Base-by-base conservation (phyloP, 768 basidiomycete species). In the Podaxis pistillaris region DNA sequence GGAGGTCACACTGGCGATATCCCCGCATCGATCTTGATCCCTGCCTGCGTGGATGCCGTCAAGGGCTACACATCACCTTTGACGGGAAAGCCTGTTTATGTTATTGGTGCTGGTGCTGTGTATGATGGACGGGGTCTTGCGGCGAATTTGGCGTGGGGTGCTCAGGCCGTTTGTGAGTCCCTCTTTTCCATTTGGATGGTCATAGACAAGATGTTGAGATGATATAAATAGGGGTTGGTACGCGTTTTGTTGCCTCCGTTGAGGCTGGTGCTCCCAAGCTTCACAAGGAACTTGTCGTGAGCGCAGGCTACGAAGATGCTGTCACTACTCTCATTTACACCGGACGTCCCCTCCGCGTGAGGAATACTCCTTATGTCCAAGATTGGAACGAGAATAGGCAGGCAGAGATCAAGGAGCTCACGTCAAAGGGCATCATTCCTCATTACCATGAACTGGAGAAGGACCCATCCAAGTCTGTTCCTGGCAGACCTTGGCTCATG, bases 51-150 rank as follows among this genome's bases (percentile, higher is more conserved):
- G 51, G 94, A 96, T 69, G 85, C 83, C 24, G 88, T 88, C 70
- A 90, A 86, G 71, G 91, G 90, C 7, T 82, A 79, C 74, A 89
- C 78, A 66, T 91, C 90, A 0, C 87, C 93, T 9, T 75, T 97
- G 64, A 96, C 89, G 0, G 91, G 92, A 52, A 78, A 87, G 67
- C 93, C 93, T 0, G 81, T 97, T 11, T 91, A 93, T 70, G 92
- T 98, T 49, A 76, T 98, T 63, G 95, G 93, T 28, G 95, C 95
- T 4, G 95, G 95, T 36, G 95, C 93, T 0, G 90, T 98, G 19
- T 93, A 86, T 75, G 93, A 96, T 67, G 94, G 94, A 4, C 84
- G 94, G 55, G 84, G 90, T 63, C 80, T 96, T 8, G 94, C 93
- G 3, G 91, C 95, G 15, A 93, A 95, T 69, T 74, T 98, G 59